Evolutionary conservation across 2,329 filamentous ascomycete genomes (phyloP), one percentile per base, ranked within the genome.

Genomic region (Neurospora crassa): DNA sequence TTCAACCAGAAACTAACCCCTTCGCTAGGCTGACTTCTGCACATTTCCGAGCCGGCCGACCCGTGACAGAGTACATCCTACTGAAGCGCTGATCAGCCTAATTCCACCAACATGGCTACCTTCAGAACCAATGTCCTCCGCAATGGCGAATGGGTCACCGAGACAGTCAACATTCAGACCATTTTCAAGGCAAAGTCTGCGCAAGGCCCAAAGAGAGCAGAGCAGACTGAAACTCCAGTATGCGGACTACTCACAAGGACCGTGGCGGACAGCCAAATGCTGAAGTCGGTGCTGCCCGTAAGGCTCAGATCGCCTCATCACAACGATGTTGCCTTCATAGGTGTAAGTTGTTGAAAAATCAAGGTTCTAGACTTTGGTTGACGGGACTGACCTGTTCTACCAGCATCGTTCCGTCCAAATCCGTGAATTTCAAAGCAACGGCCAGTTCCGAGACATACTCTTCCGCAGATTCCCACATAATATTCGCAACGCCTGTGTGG

Each of bases 241-340:
- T 87, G 90, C 72, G 96, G 93, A 4, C 78, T 98, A 41, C 84
- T 98, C 67, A 93, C 93, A 0, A 90, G 88, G 77, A 97, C 94
- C 0, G 79, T 97, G 40, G 84, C 95, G 69, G 87, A 90, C 70
- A 96, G 92, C 74, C 92, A 94, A 1, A 83, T 91, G 43, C 86
- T 91, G 71, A 90, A 91, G 77, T 91, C 88, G 83, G 91, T 97
- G 63, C 83, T 97, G 16, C 92, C 94, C 14, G 92, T 90, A n/a
- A 88, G 90, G 72, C 84, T 98, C 72, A 87, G 94, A 71, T 90
- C 90, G 70, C 84, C 85, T 69, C 81, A 85, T 63, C 84, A 89
- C 72, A 94, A 96, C 75, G 94, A 98, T 82, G 88, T 97, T 74
- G 90, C 94, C 45, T 93, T 97, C 76, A 86, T 99, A 71, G 92